Conservation (phyloP, 2,329 filamentous ascomycete species). For the Pyricularia grisea region DNA sequence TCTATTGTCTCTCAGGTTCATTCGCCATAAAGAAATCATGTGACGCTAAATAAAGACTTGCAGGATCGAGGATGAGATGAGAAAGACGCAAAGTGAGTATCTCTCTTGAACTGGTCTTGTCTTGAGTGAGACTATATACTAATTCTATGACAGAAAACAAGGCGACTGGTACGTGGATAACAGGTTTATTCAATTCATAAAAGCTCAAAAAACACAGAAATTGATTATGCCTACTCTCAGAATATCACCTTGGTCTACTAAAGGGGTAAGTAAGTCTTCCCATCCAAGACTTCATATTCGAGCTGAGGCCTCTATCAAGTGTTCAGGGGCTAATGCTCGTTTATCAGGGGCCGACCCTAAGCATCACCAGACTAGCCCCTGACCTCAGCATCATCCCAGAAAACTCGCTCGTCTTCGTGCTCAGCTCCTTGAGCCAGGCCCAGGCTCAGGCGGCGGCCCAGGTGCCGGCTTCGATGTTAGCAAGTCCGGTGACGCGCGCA, state of each 20-base stretch:
- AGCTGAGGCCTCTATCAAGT: neutral
- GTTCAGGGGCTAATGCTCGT: constrained; percentile 1
- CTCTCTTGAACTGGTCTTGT: neutral
- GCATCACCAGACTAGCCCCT: neutral
- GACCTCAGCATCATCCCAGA: constrained; percentile 33
- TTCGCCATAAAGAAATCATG: neutral
- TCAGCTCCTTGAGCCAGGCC: constrained; percentile 82
- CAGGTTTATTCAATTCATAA: neutral
- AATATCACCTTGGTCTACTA: constrained; percentile 94
- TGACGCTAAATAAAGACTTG: neutral
- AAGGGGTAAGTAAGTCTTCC: constrained; percentile 62
- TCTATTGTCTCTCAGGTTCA: neutral
- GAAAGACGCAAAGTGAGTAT: constrained; percentile 84
- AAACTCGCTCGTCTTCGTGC: constrained; percentile 93
- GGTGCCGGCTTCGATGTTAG: constrained; percentile 88
- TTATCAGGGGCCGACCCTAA: neutral
- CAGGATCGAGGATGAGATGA: constrained; percentile 99
- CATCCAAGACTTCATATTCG: neutral
- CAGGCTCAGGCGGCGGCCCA: constrained; percentile 66
- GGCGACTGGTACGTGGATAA: constrained; percentile 69
- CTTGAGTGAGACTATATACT: neutral
- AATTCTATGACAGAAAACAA: constrained; percentile 68
- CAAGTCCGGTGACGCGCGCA: constrained; percentile 92
- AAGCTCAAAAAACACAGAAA: neutral
- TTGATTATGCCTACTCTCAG: constrained; percentile 32